Percentiles rank a stretch among this genome's conserved stretches.
phyloP scores from a whole-genome alignment of 805 yeast species.

The Wickerhamiella lipophila region DNA sequence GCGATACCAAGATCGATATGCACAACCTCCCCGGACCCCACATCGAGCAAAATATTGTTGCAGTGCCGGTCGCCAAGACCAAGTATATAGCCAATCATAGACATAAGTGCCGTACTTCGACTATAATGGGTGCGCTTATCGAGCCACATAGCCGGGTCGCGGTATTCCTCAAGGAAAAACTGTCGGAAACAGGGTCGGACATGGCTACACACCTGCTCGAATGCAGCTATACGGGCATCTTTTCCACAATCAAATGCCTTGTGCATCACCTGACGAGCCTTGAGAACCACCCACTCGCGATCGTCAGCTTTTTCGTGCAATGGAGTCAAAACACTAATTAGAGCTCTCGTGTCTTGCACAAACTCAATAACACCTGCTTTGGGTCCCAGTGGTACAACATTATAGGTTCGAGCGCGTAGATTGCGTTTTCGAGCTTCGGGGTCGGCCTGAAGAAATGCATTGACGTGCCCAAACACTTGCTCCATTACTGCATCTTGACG shows the following conservation, averaged over 20 bases:
- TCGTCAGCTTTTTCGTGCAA: conserved; percentile 37
- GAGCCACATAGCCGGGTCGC: conserved; percentile 65
- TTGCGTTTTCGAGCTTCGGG: conserved; percentile 44
- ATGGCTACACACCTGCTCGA: conserved; percentile 35
- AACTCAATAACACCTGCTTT: conserved; percentile 81
- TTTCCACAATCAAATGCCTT: conserved; percentile 33
- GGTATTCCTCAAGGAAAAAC: conserved; percentile 57
- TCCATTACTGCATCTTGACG: conserved; percentile 97
- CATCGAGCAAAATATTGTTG: conserved; percentile 76
- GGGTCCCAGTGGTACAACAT: conserved; percentile 82
- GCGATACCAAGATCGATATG: conserved; percentile 96
- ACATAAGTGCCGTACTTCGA: conserved; percentile 68
- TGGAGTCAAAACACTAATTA: conserved; percentile 54
- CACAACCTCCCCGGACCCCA: conserved; percentile 74
- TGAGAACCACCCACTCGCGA: conserved; percentile 38
- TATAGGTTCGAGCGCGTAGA: conserved; percentile 65
- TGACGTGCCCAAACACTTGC: conserved; percentile 85
- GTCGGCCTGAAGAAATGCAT: conserved; percentile 45
- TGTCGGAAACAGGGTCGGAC: conserved; percentile 55
- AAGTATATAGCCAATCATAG: conserved; percentile 74
- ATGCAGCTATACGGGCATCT: conserved; percentile 25
- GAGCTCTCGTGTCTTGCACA: conserved; percentile 61
- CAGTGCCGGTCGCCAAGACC: conserved; percentile 96
- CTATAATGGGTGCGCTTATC: conserved; percentile 49
- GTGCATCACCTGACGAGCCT: conserved; percentile 41